These are phyloP conservation scores for Aureobasidium sp. DNA, from an alignment of 2,329 filamentous ascomycete species.

Conservation along the genomic window DNA sequence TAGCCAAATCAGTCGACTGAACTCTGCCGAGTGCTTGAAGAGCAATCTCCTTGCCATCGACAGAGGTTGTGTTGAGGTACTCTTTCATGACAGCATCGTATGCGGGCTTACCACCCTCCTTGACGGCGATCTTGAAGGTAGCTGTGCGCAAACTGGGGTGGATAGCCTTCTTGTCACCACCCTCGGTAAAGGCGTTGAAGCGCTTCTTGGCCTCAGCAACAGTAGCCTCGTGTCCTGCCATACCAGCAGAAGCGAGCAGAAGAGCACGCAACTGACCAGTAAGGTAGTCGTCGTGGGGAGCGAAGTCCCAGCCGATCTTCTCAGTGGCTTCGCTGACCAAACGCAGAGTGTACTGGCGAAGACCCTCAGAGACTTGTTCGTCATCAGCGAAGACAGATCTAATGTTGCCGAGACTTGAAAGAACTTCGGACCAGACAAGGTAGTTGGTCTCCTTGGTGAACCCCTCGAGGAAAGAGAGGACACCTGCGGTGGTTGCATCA, in stretches of 20 bases:
- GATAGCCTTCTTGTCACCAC: constrained; percentile 61
- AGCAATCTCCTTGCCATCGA: constrained; percentile 86
- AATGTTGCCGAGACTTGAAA: constrained; percentile 67
- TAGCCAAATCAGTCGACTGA: constrained; percentile 61
- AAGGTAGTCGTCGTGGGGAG: constrained; percentile 71
- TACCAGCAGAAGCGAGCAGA: constrained; percentile 67
- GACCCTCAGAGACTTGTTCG: constrained; percentile 59
- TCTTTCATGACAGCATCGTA: constrained; percentile 74
- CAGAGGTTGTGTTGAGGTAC: constrained; percentile 71
- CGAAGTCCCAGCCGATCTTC: constrained; percentile 78
- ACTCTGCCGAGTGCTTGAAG: constrained; percentile 69
- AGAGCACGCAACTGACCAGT: constrained; percentile 75
- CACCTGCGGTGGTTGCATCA: constrained; percentile 69
- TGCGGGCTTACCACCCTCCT: constrained; percentile 62
- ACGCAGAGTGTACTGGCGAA: constrained; percentile 73
- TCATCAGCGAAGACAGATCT: constrained; percentile 81
- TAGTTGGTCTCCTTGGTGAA: constrained; percentile 76
- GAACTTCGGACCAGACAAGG: constrained; percentile 81
- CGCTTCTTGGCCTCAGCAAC: constrained; percentile 67
- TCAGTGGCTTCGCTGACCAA: constrained; percentile 69
- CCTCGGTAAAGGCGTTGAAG: constrained; percentile 71
- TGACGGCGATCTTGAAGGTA: constrained; percentile 72
- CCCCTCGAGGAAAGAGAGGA: constrained; percentile 78
- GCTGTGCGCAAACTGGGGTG: constrained; percentile 74
- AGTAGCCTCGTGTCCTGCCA: constrained; percentile 65